Evolutionary conservation across 2,329 filamentous ascomycete genomes (phyloP).

Genomic region (Nothomitra cinnamomea): DNA sequence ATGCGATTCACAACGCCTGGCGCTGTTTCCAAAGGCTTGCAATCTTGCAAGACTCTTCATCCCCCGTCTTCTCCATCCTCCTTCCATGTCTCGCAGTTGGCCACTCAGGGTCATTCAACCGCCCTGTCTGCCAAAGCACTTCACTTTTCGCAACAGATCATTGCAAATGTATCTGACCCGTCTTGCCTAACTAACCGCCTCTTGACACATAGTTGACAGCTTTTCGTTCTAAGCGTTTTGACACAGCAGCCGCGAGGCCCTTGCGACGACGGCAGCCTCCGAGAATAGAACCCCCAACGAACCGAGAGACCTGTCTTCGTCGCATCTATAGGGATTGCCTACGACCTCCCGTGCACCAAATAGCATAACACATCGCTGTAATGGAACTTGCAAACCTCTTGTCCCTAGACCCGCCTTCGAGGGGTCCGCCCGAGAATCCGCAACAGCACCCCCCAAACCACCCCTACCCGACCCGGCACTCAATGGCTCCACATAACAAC

Average conservation of each 20-base stretch:
- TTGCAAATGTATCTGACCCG: neutral
- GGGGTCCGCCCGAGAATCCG: conserved; percentile 4
- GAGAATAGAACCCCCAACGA: neutral
- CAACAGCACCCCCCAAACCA: conserved; percentile 16
- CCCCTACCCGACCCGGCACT: conserved; percentile 20
- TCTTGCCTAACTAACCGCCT: neutral
- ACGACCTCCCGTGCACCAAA: neutral
- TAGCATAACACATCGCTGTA: neutral
- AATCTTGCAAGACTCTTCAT: neutral
- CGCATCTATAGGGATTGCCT: neutral
- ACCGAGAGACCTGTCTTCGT: neutral
- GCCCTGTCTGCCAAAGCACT: neutral
- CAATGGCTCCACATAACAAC: conserved; percentile 9
- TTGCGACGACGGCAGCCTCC: conserved; percentile 6
- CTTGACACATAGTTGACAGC: neutral
- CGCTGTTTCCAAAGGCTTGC: neutral
- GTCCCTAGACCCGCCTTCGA: conserved; percentile 13
- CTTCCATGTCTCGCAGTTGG: neutral
- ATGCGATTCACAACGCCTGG: neutral
- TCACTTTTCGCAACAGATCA: neutral
- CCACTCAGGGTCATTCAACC: neutral
- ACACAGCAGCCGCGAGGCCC: neutral
- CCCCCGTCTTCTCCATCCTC: neutral
- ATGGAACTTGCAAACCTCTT: conserved; percentile 24
- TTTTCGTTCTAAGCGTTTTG: conserved; percentile 1